phyloP scores from a whole-genome alignment of 164 flowering plant genomes.

The Buxus sempervirens region DNA sequence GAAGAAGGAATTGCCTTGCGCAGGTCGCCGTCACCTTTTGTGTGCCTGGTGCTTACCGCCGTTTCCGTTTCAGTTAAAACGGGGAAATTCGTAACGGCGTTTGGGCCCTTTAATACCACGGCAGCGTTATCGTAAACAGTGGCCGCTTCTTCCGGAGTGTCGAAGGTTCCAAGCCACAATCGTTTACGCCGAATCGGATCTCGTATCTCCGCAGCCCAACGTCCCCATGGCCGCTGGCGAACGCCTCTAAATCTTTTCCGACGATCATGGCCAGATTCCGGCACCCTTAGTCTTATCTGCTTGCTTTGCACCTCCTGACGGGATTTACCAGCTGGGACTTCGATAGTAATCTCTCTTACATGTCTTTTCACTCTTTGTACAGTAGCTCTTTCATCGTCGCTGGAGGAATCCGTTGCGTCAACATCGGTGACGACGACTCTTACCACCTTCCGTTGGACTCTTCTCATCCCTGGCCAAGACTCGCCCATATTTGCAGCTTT shows the following conservation, averaged over 20 bases:
- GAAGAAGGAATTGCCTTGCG: conserved; percentile 25
- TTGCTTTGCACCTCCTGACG: conserved; percentile 7
- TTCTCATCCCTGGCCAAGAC: not conserved
- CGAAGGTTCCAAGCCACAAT: conserved; percentile 71
- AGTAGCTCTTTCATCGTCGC: conserved; percentile 40
- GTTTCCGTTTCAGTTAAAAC: not conserved
- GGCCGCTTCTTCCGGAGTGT: conserved; percentile 75
- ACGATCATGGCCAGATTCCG: conserved; percentile 15
- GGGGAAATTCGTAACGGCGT: conserved; percentile 67
- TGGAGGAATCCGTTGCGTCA: conserved; percentile 61
- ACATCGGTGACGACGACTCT: conserved; percentile 42
- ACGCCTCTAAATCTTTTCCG: conserved; percentile 51
- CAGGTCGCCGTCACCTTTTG: conserved; percentile 1
- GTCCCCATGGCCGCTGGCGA: conserved; percentile 68
- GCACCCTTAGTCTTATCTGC: conserved; percentile 9
- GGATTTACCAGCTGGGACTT: not conserved
- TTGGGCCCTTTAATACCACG: conserved; percentile 44
- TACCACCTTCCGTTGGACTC: conserved; percentile 24
- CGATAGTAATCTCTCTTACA: conserved; percentile 35
- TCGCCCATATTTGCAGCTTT: not conserved
- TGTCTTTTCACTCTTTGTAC: conserved; percentile 44
- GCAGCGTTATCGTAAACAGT: conserved; percentile 59
- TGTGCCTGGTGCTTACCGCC: not conserved
- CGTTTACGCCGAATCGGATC: conserved; percentile 52
- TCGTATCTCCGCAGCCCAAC: conserved; percentile 79